A percentile compares a stretch with the other conserved stretches of the same genome.
These are phyloP conservation scores for Hymenoscyphus fructigenus DNA, from an alignment of 2,329 filamentous ascomycete species.

Conservation along the genomic window DNA sequence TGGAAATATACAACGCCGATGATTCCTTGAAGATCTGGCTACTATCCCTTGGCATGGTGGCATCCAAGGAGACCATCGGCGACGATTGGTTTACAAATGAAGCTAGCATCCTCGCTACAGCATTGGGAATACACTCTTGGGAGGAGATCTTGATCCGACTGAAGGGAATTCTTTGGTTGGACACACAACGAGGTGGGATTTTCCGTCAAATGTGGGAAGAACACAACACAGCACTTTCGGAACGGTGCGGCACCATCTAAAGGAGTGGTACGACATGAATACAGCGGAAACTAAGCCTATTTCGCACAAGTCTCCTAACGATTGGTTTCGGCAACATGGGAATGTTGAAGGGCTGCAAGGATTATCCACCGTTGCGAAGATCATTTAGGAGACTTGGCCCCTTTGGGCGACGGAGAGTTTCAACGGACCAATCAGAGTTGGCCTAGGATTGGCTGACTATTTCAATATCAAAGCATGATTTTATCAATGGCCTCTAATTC, in stretches of 20 bases:
- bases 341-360: neutral
- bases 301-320: neutral
- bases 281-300: neutral
- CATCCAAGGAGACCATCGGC: constrained; percentile 34
- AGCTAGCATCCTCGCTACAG: constrained; percentile 21
- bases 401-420: neutral
- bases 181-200: constrained; percentile 15
- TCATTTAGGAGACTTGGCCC: neutral
- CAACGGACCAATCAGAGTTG: neutral
- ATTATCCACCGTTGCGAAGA: neutral
- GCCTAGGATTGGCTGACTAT: neutral
- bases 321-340: neutral
- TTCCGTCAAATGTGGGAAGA: constrained; percentile 2
- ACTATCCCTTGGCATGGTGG: constrained; percentile 42
- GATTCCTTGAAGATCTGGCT: constrained; percentile 44
- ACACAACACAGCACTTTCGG: neutral
- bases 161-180: constrained; percentile 36
- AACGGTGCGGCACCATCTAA: neutral
- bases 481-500: neutral
- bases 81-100: constrained; percentile 35
- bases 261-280: neutral
- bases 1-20: constrained; percentile 15
- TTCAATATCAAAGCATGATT: neutral
- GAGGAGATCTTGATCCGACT: constrained; percentile 26
- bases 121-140: constrained; percentile 24